Evolutionary conservation across 805 yeast genomes (phyloP).

Genomic region (Kodamaea kakaduensis): DNA sequence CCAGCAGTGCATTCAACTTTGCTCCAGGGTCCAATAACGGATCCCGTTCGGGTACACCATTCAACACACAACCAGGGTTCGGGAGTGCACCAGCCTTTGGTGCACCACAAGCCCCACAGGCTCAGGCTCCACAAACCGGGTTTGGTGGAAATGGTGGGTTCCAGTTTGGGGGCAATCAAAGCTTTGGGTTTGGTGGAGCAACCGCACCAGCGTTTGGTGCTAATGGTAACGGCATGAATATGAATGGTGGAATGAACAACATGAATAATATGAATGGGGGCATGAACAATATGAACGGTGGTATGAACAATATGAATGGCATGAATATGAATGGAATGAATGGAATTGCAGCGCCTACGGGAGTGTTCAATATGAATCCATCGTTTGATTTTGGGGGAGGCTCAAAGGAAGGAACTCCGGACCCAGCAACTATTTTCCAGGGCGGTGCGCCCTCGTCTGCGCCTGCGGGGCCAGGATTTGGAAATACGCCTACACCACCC

Average conservation of each 20-base stretch:
- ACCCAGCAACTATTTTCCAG: slow-evolving; percentile 32
- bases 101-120: not conserved
- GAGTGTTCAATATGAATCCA: too few species aligned
- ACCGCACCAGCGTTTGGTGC: slow-evolving; percentile 1
- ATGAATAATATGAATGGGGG: not conserved
- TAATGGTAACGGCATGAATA: not conserved
- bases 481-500: slow-evolving; percentile 9
- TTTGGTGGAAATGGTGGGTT: slow-evolving; percentile 1
- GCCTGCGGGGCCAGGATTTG: slow-evolving; percentile 4
- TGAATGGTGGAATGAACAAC: not conserved
- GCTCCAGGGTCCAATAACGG: not conserved
- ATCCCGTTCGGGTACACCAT: slow-evolving; percentile 1
- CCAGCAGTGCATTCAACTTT: slow-evolving; percentile 3
- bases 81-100: slow-evolving; percentile 2
- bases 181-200: slow-evolving; percentile 1
- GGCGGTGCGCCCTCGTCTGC: slow-evolving; percentile 8
- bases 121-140: not conserved
- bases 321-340: slow-evolving; percentile 4
- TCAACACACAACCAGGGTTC: slow-evolving; percentile 2
- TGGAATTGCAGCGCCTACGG: slow-evolving; percentile 1
- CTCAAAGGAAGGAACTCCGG: slow-evolving; percentile 26
- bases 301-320: slow-evolving; percentile 1
- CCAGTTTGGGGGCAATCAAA: too few species aligned
- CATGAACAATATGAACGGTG: not conserved
- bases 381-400: slow-evolving; percentile 22